Evolutionary conservation across 768 basidiomycete species (phyloP).

Genomic region (Polyporus arcularius): DNA sequence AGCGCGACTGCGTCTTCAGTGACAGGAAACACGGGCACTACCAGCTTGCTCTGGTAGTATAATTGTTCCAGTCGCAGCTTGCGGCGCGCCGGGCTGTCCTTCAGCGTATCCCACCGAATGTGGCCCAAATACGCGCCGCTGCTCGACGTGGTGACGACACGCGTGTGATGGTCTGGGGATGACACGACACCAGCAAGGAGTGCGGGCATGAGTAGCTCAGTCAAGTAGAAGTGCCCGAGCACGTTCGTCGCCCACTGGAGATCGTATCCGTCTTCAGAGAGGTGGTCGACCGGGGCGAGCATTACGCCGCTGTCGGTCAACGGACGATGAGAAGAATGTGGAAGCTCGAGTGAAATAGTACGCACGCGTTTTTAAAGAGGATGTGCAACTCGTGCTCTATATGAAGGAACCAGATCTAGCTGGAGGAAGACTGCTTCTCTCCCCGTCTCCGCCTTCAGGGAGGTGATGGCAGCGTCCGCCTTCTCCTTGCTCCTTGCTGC

Average conservation of each 20-base stretch:
- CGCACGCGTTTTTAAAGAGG: slow-evolving; percentile 57
- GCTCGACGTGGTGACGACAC: slow-evolving; percentile 52
- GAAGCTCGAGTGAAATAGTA: not conserved
- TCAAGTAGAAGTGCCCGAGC: slow-evolving; percentile 36
- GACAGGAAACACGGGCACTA: slow-evolving; percentile 23
- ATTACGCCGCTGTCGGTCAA: slow-evolving; percentile 47
- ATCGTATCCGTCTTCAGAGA: slow-evolving; percentile 52
- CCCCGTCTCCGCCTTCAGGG: slow-evolving; percentile 49
- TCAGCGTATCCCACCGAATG: slow-evolving; percentile 36
- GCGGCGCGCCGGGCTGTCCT: slow-evolving; percentile 28
- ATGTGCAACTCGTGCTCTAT: slow-evolving; percentile 50
- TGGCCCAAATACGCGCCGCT: slow-evolving; percentile 32
- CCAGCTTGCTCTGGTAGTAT: slow-evolving; percentile 47
- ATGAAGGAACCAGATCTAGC: slow-evolving; percentile 45
- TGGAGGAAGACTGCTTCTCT: slow-evolving; percentile 43
- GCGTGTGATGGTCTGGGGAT: slow-evolving; percentile 43
- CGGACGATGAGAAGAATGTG: not conserved
- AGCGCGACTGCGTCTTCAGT: too few species aligned
- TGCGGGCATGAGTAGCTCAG: slow-evolving; percentile 50
- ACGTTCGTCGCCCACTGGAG: slow-evolving; percentile 59
- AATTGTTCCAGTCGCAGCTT: slow-evolving; percentile 14
- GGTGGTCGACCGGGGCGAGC: slow-evolving; percentile 40
- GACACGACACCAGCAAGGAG: slow-evolving; percentile 42
- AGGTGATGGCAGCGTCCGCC: slow-evolving; percentile 49
- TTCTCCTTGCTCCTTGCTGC: slow-evolving; percentile 50